These are phyloP conservation scores for Athelia psychrophila DNA, from an alignment of 1,284 basidiomycete species.

Conservation along the genomic window DNA sequence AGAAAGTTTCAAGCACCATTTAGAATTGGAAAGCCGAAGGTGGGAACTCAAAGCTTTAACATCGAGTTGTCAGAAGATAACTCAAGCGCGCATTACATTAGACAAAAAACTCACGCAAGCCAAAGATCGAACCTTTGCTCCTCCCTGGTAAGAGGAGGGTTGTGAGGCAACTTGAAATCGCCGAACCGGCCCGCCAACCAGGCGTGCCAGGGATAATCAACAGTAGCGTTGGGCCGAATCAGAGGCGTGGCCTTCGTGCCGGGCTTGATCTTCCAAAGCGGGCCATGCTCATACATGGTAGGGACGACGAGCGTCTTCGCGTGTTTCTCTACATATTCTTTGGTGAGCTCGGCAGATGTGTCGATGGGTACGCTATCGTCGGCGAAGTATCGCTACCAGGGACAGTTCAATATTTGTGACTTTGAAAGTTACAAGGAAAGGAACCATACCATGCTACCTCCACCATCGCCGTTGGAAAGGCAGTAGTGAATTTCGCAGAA, in stretches of 20 bases:
- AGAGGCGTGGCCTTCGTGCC: constrained; percentile 15
- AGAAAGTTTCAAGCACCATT: too few species aligned
- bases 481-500: constrained; percentile 23
- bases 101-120: constrained; percentile 23
- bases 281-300: constrained; percentile 25
- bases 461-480: constrained; percentile 24
- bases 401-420: too few species aligned
- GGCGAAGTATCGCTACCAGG: constrained; percentile 10
- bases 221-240: constrained; percentile 22
- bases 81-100: constrained; percentile 22
- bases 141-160: constrained; percentile 6
- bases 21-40: neutral
- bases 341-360: constrained; percentile 10
- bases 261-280: constrained; percentile 22
- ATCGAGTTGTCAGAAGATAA: neutral
- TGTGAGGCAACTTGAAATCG: constrained; percentile 8
- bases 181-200: constrained; percentile 17
- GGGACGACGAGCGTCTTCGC: constrained; percentile 19
- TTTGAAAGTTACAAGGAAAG: neutral
- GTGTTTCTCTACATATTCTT: constrained; percentile 15
- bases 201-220: constrained; percentile 30
- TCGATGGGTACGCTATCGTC: constrained; percentile 13
- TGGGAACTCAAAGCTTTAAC: constrained; percentile 9
- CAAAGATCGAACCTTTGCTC: constrained; percentile 21
- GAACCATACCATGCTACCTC: constrained; percentile 22